phyloP scores from a whole-genome alignment of 2,329 filamentous ascomycete species.

The Pestalotiopsis sp. region DNA sequence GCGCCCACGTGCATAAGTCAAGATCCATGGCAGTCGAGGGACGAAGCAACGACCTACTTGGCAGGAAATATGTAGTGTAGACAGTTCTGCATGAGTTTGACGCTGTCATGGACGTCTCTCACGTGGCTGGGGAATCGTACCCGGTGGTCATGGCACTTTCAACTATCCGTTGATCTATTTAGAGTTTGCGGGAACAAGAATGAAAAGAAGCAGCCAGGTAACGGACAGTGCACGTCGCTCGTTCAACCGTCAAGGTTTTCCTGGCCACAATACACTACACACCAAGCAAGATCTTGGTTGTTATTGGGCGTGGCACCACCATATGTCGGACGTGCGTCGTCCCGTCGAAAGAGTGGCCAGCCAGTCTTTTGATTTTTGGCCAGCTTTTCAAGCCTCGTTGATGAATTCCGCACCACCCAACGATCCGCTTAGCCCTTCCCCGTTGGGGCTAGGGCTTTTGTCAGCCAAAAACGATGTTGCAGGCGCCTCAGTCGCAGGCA shows the following conservation, averaged over 20 bases:
- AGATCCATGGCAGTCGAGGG: background rate
- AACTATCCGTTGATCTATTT: background rate
- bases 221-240: constrained; percentile 1
- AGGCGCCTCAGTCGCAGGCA: background rate
- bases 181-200: background rate
- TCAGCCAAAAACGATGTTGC: background rate
- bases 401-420: background rate
- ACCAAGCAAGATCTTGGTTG: background rate
- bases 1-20: background rate
- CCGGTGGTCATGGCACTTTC: background rate
- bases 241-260: background rate
- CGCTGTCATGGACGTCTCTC: background rate
- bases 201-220: background rate
- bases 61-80: background rate
- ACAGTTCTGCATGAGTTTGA: background rate
- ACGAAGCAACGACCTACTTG: background rate
- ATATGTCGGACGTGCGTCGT: background rate
- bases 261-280: background rate
- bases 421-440: background rate
- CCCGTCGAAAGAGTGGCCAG: background rate
- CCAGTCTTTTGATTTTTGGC: background rate
- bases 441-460: background rate
- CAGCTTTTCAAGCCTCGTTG: background rate
- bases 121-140: background rate
- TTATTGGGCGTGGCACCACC: background rate